Conservation (phyloP, 257 asterid genomes). For the Scutellaria galericulata region DNA sequence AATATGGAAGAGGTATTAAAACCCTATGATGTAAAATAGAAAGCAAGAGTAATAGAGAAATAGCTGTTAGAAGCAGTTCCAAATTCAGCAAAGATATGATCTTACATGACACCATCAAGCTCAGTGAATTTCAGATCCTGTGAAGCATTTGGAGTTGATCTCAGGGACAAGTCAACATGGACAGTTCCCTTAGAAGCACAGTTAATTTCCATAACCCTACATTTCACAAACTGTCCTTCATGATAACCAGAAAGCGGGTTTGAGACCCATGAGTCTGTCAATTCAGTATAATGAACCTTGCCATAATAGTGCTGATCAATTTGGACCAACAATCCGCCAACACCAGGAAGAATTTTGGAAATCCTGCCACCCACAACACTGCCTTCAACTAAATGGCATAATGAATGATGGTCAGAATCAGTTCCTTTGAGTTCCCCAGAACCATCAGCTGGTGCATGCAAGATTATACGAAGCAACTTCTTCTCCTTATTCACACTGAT, state of each 20-base stretch:
- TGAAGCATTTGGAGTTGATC: conserved; percentile 46
- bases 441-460: conserved; percentile 44
- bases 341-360: conserved; percentile 85
- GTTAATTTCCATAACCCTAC: conserved; percentile 71
- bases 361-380: conserved; percentile 79
- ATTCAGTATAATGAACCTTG: conserved; percentile 91
- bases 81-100: conserved; percentile 29
- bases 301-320: conserved; percentile 73
- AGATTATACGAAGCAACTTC: conserved; percentile 70
- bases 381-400: conserved; percentile 65
- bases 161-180: conserved; percentile 82
- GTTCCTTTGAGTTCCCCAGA: conserved; percentile 37
- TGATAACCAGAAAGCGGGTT: conserved; percentile 79
- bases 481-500: conserved; percentile 66
- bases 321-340: conserved; percentile 85
- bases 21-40: conserved; percentile 16
- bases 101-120: conserved; percentile 51
- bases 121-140: conserved; percentile 39
- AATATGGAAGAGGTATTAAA: background rate
- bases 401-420: conserved; percentile 36
- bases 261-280: conserved; percentile 62
- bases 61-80: conserved; percentile 13
- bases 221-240: conserved; percentile 82
- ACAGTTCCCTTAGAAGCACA: conserved; percentile 55
- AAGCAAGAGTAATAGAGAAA: conserved; percentile 19